phyloP scores from a whole-genome alignment of 495 filamentous ascomycete species.

The Jackrogersella minutella region DNA sequence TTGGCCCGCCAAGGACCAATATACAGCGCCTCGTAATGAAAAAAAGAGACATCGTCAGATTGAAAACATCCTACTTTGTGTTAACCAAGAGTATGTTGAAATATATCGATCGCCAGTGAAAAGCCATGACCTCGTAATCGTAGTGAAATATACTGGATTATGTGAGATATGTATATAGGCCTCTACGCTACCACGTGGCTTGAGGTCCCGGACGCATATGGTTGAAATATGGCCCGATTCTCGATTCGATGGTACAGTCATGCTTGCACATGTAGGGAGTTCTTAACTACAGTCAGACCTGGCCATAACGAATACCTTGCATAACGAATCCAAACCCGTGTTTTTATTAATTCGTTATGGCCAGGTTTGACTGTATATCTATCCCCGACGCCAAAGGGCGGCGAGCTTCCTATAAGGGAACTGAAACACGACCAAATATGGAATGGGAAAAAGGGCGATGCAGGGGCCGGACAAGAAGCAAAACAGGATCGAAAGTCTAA shows the following conservation, averaged over 20 bases:
- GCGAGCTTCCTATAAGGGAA: conserved; percentile 18
- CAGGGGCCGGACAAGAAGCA: no score
- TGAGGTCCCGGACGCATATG: not conserved
- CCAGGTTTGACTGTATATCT: no score
- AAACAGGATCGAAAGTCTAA: no score
- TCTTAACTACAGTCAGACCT: no score
- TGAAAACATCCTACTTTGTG: not conserved
- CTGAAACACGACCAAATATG: conserved; percentile 12
- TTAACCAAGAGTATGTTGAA: not conserved
- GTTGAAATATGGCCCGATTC: not conserved
- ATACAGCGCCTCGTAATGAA: no score
- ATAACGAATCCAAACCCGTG: no score
- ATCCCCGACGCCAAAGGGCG: not conserved
- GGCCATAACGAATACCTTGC: no score
- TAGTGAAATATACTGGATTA: not conserved
- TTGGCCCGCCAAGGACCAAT: no score
- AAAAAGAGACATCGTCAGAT: no score
- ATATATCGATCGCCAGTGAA: not conserved
- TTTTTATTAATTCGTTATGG: no score
- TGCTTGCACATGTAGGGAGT: not conserved
- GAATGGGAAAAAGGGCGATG: conserved; percentile 1
- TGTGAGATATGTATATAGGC: not conserved
- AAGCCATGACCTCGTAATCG: not conserved
- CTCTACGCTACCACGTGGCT: not conserved
- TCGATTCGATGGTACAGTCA: not conserved